Base-by-base conservation (phyloP, 2,329 filamentous ascomycete species). In the Apiospora aurea region DNA sequence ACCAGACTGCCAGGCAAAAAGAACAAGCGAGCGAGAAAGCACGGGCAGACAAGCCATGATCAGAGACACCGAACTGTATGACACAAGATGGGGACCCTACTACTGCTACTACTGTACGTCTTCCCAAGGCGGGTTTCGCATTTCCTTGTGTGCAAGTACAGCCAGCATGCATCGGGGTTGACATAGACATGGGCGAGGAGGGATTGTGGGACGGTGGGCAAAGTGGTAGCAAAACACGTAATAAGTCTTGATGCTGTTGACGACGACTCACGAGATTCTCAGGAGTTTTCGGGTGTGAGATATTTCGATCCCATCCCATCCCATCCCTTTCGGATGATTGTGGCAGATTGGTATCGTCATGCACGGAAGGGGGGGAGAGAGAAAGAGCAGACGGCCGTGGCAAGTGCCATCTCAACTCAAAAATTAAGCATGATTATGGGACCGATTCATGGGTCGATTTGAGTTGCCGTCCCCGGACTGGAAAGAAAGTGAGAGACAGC, bases 331-430 rank as follows among this genome's bases (percentile, higher is more conserved):
- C 2, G 51, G 24, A 16, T 26, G 8, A 16, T 51, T n/a, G 13
- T 29, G 24, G 49, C 13, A 26, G 4, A 53, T 10, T 16, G 10
- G n/a, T 26, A 51, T n/a, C 7, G 21, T 49, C 21, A n/a, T n/a
- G 46, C 46, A 49, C 21, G 21, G 3, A 14, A 53, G 49, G 24
- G 13, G 34, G 6, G 3, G 7, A 10, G 3, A 16, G 6, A 10
- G 7, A 10, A 8, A 16, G 18, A 61, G 53, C 53, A 38, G 2
- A 21, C 6, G 18, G 29, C 53, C 53, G 53, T 61, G 38, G 16
- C 8, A n/a, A 38, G 21, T 61, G 53, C 29, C 53, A 61, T 61
- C 53, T 29, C 53, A 61, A 38, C 53, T 61, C 29, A 34, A 61
- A 61, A 61, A 61, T 38, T 61, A 61, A 61, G 53, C 53, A 61